A percentile compares a stretch with the other conserved stretches of the same genome.
phyloP scores from a whole-genome alignment of 106 monocot species.

The Dioscorea dumetorum region DNA sequence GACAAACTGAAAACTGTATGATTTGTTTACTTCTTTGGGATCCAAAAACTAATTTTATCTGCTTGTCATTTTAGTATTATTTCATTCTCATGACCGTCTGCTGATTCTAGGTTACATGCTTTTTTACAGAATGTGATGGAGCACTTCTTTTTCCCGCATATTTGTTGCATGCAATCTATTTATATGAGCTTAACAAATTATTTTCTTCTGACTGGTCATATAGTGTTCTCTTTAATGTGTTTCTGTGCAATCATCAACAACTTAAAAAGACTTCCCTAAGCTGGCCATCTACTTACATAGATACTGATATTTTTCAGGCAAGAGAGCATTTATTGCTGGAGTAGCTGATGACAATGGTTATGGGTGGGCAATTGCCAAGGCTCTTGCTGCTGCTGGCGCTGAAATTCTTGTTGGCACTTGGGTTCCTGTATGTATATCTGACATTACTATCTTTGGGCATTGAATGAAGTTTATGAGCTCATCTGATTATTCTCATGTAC shows the following conservation, averaged over 20 bases:
- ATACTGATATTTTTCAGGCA: constrained; percentile 34
- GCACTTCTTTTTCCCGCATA: too few relatives aligned
- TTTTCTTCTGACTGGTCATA: neutral
- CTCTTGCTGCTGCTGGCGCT: constrained; percentile 96
- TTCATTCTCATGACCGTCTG: too few relatives aligned
- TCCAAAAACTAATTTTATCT: too few relatives aligned
- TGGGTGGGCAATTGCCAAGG: constrained; percentile 98
- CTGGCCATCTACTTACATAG: neutral
- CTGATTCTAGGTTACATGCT: too few relatives aligned
- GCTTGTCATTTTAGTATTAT: too few relatives aligned
- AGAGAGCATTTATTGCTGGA: constrained; percentile 97
- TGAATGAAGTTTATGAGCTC: neutral
- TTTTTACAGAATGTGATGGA: too few relatives aligned
- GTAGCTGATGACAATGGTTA: constrained; percentile 98
- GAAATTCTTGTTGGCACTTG: constrained; percentile 98
- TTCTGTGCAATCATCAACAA: neutral
- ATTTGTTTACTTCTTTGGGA: too few relatives aligned
- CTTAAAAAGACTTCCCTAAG: neutral
- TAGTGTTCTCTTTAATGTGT: neutral
- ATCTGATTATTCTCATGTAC: neutral
- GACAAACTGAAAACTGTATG: too few relatives aligned
- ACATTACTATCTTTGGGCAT: neutral
- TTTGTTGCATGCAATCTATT: neutral
- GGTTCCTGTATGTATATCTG: constrained; percentile 83
- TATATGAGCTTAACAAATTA: neutral